Percentiles rank a stretch among this genome's conserved stretches.
Conservation (phyloP, 176 grass and related monocot genomes). For the Areca catechu region DNA sequence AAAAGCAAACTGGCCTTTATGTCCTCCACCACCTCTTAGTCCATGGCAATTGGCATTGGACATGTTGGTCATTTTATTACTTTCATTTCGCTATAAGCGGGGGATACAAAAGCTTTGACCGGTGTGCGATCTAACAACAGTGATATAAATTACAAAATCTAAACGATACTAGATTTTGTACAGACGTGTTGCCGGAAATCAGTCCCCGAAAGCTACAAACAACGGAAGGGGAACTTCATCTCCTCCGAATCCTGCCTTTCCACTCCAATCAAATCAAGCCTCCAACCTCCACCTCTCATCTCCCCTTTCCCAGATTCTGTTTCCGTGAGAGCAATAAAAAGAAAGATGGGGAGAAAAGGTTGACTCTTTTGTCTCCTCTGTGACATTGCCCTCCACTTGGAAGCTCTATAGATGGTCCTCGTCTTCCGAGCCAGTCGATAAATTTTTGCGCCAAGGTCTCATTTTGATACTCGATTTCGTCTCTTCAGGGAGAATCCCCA, state of each 20-base stretch:
- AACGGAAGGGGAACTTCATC: no score
- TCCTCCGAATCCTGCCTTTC: slow-evolving; percentile 1
- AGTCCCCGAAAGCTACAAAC: no score
- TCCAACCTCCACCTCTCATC: slow-evolving; percentile 10
- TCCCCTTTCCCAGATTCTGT: slow-evolving; percentile 19
- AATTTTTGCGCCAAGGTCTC: slow-evolving; percentile 4
- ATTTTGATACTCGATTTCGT: slow-evolving; percentile 29
- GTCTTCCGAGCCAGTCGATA: not conserved
- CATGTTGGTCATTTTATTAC: no score
- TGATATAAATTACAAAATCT: no score
- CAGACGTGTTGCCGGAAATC: no score
- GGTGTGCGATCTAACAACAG: no score
- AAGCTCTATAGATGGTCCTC: slow-evolving; percentile 14
- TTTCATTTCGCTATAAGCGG: no score
- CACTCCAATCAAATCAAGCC: slow-evolving; percentile 18
- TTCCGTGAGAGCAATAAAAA: slow-evolving; percentile 14
- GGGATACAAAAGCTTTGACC: no score
- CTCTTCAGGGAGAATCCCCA: slow-evolving; percentile 2
- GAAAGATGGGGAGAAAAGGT: slow-evolving; percentile 21
- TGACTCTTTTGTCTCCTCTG: not conserved
- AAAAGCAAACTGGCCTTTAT: no score
- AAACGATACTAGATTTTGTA: no score
- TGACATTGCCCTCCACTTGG: not conserved
- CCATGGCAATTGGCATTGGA: no score
- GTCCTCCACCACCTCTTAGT: no score